Evolutionary conservation across 1,284 basidiomycete species (phyloP), one percentile per base, ranked within the genome.

Genomic region (Cutaneotrichosporon dermatis): DNA sequence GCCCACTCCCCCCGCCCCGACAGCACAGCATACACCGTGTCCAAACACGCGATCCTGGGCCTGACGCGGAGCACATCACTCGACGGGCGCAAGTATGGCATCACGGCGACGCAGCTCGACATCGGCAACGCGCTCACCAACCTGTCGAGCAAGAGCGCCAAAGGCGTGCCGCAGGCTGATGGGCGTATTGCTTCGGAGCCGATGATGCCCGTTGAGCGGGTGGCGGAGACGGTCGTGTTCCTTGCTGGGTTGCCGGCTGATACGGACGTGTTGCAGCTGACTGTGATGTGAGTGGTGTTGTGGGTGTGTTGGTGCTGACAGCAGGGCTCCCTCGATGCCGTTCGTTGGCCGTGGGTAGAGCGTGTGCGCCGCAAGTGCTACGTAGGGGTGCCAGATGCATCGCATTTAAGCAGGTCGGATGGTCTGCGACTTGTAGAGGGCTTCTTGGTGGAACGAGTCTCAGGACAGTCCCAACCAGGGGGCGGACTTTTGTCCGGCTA

Each of bases 41-140:
- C 88, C 6, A 92, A 92, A 74, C 89, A 92, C 69, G 90, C 87
- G 1, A 84, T 91, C 54, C 75, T 80, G 1, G 90, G 90, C 0
- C 75, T 92, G 11, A 90, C 89, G 4, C 88, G 87, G 73, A 83
- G 82, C 45, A 87, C 85, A 3, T 82, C 86, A 2, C 83, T 92
- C 36, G 90, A 92, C 68, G 90, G 89, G 0, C 81, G 90, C 7
- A 79, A 82, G 41, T 84, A 84, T 72, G 82, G 84, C 67, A 91
- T 92, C 61, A 83, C 88, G 4, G 86, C 85, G 68, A 88, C 87
- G 0, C 87, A 91, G 71, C 84, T 92, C 50, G 88, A 92, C 69
- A 88, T 92, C 50, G 89, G 88, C 10, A 89, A 89, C 70, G 87
- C 88, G 3, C 78, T 78, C 34, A 89, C 88, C 0, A 76, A 78